These are phyloP conservation scores for Aureobasidium leucospermi DNA, from an alignment of 2,329 filamentous ascomycete species.

Conservation along the genomic window DNA sequence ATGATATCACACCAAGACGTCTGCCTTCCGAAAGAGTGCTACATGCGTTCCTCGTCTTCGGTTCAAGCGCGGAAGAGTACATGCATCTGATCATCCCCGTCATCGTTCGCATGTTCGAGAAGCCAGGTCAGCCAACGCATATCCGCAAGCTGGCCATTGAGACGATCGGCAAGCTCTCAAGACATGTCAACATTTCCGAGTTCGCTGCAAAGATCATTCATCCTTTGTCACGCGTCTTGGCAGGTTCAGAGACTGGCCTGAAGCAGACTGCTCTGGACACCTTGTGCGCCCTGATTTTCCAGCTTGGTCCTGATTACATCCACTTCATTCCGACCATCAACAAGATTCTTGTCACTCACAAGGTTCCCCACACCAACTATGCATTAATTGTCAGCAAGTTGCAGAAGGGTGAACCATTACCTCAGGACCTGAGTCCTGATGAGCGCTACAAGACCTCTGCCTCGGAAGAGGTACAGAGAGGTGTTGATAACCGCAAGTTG, in stretches of 20 bases:
- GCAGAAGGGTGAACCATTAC: slow-evolving; percentile 89
- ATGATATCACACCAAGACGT: slow-evolving; percentile 69
- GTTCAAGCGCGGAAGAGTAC: slow-evolving; percentile 91
- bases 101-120: slow-evolving; percentile 90
- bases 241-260: slow-evolving; percentile 62
- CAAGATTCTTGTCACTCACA: slow-evolving; percentile 69
- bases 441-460: slow-evolving; percentile 61
- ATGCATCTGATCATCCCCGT: slow-evolving; percentile 98
- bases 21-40: slow-evolving; percentile 81
- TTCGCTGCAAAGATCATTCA: slow-evolving; percentile 96
- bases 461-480: slow-evolving; percentile 71
- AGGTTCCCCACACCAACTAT: slow-evolving; percentile 89
- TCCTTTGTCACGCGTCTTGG: slow-evolving; percentile 75
- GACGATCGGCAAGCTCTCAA: slow-evolving; percentile 85
- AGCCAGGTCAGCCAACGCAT: slow-evolving; percentile 68
- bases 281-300: slow-evolving; percentile 88
- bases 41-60: slow-evolving; percentile 93
- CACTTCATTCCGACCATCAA: slow-evolving; percentile 93
- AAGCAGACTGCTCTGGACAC: slow-evolving; percentile 84
- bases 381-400: slow-evolving; percentile 86
- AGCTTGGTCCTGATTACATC: slow-evolving; percentile 88
- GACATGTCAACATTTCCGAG: slow-evolving; percentile 94
- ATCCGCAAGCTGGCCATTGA: slow-evolving; percentile 88
- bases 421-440: slow-evolving; percentile 85
- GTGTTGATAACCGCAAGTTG: slow-evolving; percentile 85